A percentile compares a stretch with the other conserved stretches of the same genome.
Evolutionary conservation across 192 early-diverging fungal genomes (phyloP).

Genomic region (Allomyces javanicus): DNA sequence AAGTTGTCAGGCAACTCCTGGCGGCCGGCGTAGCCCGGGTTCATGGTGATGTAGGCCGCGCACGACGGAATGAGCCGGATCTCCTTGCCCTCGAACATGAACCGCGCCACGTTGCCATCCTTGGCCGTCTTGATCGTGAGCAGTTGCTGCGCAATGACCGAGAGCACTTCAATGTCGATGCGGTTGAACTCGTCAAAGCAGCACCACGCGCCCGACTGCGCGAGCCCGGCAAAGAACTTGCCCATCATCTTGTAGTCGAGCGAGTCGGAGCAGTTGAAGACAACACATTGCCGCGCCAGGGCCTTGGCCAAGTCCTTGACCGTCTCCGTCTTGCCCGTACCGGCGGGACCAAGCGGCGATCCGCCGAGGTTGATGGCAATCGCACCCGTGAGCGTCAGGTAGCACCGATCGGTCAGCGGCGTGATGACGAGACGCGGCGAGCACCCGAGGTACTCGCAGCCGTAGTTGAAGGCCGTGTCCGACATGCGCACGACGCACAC

Average conservation of each 20-base stretch:
- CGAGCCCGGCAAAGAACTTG: slow-evolving; percentile 41
- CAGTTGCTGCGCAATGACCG: slow-evolving; percentile 40
- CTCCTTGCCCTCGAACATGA: slow-evolving; percentile 38
- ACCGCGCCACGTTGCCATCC: slow-evolving; percentile 28
- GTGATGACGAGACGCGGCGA: slow-evolving; percentile 40
- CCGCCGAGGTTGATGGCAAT: slow-evolving; percentile 41
- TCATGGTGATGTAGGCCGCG: slow-evolving; percentile 38
- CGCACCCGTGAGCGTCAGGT: slow-evolving; percentile 38
- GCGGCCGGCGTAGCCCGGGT: slow-evolving; percentile 37
- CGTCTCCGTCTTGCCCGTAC: slow-evolving; percentile 41
- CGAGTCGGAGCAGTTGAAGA: slow-evolving; percentile 44
- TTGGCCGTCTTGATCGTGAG: slow-evolving; percentile 40
- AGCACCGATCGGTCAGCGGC: slow-evolving; percentile 38
- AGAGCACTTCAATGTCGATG: slow-evolving; percentile 41
- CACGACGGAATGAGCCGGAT: slow-evolving; percentile 41
- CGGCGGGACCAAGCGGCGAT: slow-evolving; percentile 34
- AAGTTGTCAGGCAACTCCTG: slow-evolving; percentile 40
- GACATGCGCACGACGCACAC: slow-evolving; percentile 38
- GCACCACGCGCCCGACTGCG: slow-evolving; percentile 39
- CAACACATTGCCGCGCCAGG: slow-evolving; percentile 35
- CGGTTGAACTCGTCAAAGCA: slow-evolving; percentile 47
- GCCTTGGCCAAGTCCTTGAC: slow-evolving; percentile 44
- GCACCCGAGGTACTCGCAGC: slow-evolving; percentile 41
- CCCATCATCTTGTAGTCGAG: slow-evolving; percentile 52
- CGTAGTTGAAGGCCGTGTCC: slow-evolving; percentile 30